Percentiles rank a stretch among this genome's conserved stretches.
These are phyloP conservation scores for Fusarium sp. DNA, from an alignment of 2,329 filamentous ascomycete species.

Conservation along the genomic window DNA sequence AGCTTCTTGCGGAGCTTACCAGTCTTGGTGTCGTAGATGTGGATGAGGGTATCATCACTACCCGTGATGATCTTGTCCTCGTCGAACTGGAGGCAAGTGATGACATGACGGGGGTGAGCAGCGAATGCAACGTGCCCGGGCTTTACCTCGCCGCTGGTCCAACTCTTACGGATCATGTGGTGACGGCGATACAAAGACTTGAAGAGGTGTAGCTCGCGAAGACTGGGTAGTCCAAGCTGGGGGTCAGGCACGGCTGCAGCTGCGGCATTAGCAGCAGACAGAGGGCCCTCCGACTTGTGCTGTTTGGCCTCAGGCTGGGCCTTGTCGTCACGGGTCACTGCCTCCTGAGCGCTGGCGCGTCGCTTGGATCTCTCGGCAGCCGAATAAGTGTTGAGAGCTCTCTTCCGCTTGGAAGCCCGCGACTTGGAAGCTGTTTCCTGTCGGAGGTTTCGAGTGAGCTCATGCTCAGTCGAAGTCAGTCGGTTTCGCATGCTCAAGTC, in stretches of 20 bases:
- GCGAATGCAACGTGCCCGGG: constrained; percentile 93
- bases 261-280: constrained; percentile 87
- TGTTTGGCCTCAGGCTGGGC: constrained; percentile 53
- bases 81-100: constrained; percentile 97
- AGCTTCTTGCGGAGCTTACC: constrained; percentile 83
- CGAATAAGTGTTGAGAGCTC: constrained; percentile 55
- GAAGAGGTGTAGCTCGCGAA: constrained; percentile 88
- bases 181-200: constrained; percentile 96
- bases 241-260: constrained; percentile 82
- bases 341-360: constrained; percentile 59
- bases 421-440: constrained; percentile 55
- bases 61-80: constrained; percentile 98
- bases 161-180: constrained; percentile 86
- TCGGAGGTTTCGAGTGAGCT: constrained; percentile 55
- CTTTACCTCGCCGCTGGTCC: constrained; percentile 86
- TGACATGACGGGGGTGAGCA: constrained; percentile 95
- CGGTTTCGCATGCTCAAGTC: constrained; percentile 72
- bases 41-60: constrained; percentile 96
- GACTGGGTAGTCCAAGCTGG: constrained; percentile 75
- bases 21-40: constrained; percentile 97
- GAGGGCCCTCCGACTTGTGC: constrained; percentile 78
- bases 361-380: constrained; percentile 62
- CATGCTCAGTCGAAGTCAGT: constrained; percentile 61
- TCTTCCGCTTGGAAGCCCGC: constrained; percentile 65
- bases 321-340: constrained; percentile 54